Base-by-base conservation (phyloP, 345 rosid species). In the Eucalyptus tenuipes region DNA sequence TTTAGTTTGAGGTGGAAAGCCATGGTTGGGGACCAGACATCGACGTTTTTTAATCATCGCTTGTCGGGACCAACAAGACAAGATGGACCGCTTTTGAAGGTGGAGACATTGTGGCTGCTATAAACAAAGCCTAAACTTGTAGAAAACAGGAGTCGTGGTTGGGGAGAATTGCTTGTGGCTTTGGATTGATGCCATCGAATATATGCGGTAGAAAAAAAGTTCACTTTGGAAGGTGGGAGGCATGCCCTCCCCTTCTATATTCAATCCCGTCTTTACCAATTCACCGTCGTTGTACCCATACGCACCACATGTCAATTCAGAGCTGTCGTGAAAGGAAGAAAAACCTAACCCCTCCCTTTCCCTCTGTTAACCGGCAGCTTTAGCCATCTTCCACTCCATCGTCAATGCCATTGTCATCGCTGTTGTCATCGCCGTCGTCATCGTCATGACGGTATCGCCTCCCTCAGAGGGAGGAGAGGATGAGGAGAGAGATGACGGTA, bases 231-330 rank as follows among this genome's bases (percentile, higher is more conserved):
- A 22, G 25, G 13, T 18, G 81, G 42, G 42, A 10, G 81, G 13
- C 44, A 33, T 17, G 81, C 25, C 81, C 81, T 68, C 25, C 42
- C 81, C 13, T 33, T 66, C 0, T 9, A 18, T 33, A 33, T 17
- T 33, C 42, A 18, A 66, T 68, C 80, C 24, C 1, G 10, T 18
- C 0, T 18, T 52, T 52, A 52, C 57, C 24, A 18, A 7, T 18
- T 3, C 57, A 8, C 24, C 2, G 0, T 52, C 2, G 4, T 18
- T 2, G 4, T 33, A 33, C 7, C 45, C 45, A 17, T 71, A 1
- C 0, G 2, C 27, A 12, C 13, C 27, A 71, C 27, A 0, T 75
- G 82, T 40, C 47, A 20, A 20, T 40, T 42, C 13, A 75, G 16
- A 22, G 47, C 15, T 27, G 0, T 40, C 84, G 13, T 17, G 24